phyloP scores from a whole-genome alignment of 75 land plant genomes.

The Pinus albicaulis region DNA sequence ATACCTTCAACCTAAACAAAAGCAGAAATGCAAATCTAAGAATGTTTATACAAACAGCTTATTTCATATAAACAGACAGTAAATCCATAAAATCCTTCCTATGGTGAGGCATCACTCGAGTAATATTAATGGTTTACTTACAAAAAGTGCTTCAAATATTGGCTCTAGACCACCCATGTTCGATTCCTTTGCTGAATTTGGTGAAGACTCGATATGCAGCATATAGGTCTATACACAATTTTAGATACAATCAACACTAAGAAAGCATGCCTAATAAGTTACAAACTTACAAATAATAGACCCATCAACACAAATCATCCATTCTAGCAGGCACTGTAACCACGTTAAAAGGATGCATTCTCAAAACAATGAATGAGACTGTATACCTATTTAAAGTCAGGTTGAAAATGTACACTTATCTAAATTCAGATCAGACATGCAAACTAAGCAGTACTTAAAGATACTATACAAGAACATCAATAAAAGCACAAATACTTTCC shows the following conservation, averaged over 20 bases:
- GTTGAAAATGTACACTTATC: background rate
- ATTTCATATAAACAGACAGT: background rate
- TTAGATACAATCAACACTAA: background rate
- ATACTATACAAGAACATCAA: background rate
- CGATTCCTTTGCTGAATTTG: background rate
- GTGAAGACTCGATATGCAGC: conserved; percentile 1
- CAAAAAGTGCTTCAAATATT: conserved; percentile 5
- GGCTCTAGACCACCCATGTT: conserved; percentile 1
- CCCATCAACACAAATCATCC: background rate
- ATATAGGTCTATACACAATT: conserved; percentile 6
- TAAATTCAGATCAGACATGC: background rate
- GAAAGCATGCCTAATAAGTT: background rate
- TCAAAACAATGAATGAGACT: background rate
- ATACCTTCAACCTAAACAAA: conserved; percentile 4
- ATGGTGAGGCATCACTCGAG: background rate
- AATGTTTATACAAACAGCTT: background rate
- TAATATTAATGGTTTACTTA: background rate
- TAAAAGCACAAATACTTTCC: background rate
- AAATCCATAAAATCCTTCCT: background rate
- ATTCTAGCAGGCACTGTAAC: background rate
- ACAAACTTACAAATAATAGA: background rate
- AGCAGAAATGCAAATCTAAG: background rate
- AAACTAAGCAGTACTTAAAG: background rate
- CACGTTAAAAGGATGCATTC: background rate
- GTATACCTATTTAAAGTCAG: background rate